Evolutionary conservation across 495 filamentous ascomycete species (phyloP).

Genomic region (Emericellopsis terricola): DNA sequence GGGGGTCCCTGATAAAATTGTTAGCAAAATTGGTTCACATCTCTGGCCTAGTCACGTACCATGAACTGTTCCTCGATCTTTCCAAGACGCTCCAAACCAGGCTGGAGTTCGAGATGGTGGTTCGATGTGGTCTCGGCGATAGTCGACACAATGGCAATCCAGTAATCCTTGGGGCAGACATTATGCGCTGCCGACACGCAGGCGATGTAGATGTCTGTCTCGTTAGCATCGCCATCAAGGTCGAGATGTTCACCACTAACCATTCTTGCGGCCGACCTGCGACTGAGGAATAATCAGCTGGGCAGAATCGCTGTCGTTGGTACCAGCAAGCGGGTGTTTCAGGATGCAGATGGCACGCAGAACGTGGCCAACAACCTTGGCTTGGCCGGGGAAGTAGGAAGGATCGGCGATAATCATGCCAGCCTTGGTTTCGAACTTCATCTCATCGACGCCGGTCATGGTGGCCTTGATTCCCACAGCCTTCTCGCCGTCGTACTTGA

Average conservation of each 20-base stretch:
- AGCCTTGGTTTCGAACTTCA: conserved; percentile 90
- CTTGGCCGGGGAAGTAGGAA: conserved; percentile 87
- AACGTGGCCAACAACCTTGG: conserved; percentile 68
- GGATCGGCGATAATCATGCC: conserved; percentile 95
- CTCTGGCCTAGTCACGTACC: conserved; percentile 21
- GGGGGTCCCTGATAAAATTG: conserved; percentile 51
- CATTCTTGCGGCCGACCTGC: conserved; percentile 86
- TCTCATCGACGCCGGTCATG: conserved; percentile 72
- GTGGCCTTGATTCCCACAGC: conserved; percentile 90
- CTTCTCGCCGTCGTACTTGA: conserved; percentile 64
- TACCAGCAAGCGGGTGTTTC: conserved; percentile 77
- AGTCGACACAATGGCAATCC: conserved; percentile 94
- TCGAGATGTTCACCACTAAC: conserved; percentile 24
- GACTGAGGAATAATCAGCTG: conserved; percentile 97
- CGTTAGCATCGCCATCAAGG: conserved; percentile 8
- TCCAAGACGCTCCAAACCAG: conserved; percentile 85
- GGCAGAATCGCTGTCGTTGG: conserved; percentile 75
- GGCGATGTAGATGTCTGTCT: conserved; percentile 87
- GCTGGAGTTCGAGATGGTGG: conserved; percentile 86
- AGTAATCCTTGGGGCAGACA: conserved; percentile 97
- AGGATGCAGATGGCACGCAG: conserved; percentile 94
- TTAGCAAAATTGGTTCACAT: conserved; percentile 4
- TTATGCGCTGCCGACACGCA: conserved; percentile 92
- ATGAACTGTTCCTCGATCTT: conserved; percentile 95
- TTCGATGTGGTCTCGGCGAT: conserved; percentile 85